Percentiles rank a stretch among this genome's conserved stretches.
phyloP scores from a whole-genome alignment of 2,329 filamentous ascomycete genomes.

The Chalara sp. region DNA sequence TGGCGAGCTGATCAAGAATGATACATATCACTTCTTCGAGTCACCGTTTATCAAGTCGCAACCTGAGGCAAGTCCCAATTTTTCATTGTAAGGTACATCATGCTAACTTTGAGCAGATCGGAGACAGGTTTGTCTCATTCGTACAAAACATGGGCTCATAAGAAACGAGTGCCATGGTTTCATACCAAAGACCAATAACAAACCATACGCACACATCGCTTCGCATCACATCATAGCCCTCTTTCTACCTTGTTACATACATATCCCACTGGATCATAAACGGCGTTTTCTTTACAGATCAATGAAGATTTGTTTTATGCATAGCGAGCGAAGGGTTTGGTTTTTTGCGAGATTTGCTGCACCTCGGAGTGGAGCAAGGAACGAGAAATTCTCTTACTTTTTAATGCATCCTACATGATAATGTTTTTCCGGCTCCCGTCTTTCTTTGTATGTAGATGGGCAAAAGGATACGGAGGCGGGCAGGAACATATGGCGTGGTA shows the following conservation, averaged over 20 bases:
- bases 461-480: conserved; percentile 14
- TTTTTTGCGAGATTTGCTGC: conserved; percentile 24
- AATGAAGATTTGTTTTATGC: conserved; percentile 26
- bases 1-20: conserved; percentile 85
- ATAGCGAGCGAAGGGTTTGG: conserved; percentile 29
- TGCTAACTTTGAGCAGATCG: conserved; percentile 20
- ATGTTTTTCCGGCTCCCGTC: conserved; percentile 19
- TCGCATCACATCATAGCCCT: not conserved
- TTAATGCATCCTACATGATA: conserved; percentile 27
- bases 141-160: conserved; percentile 14
- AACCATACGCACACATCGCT: not conserved
- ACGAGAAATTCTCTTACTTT: conserved; percentile 18
- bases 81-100: not conserved
- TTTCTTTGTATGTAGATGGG: conserved; percentile 16
- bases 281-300: conserved; percentile 25
- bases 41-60: conserved; percentile 85
- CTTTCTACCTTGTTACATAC: conserved; percentile 8
- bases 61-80: conserved; percentile 60
- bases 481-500: too few species aligned
- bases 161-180: not conserved
- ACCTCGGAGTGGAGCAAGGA: conserved; percentile 16
- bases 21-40: conserved; percentile 86
- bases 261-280: conserved; percentile 25
- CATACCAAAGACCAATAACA: not conserved
- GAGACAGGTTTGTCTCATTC: conserved; percentile 24